A percentile compares a stretch with the other conserved stretches of the same genome.
Evolutionary conservation across 768 basidiomycete species (phyloP).

Genomic region (Gloeophyllum trabeum): DNA sequence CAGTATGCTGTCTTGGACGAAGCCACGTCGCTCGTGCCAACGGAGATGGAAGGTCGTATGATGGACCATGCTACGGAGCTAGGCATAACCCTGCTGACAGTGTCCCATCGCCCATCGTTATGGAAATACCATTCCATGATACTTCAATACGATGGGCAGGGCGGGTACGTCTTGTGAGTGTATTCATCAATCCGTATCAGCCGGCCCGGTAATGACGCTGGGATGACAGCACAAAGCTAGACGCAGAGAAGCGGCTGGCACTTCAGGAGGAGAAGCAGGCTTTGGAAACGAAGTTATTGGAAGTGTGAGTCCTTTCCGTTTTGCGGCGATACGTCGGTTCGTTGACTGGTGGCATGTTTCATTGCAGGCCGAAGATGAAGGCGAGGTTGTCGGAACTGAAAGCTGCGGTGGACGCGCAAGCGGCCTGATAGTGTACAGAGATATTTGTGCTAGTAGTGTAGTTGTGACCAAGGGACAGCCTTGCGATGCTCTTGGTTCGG

Average conservation of each 20-base stretch:
- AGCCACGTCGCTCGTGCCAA: constrained; percentile 88
- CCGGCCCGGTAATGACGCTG: no score
- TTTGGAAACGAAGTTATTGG: constrained; percentile 74
- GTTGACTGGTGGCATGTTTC: constrained; percentile 4
- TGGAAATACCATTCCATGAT: constrained; percentile 91
- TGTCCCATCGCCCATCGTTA: constrained; percentile 88
- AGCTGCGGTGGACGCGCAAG: no score
- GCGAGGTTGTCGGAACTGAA: constrained; percentile 61
- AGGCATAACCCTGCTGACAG: constrained; percentile 87
- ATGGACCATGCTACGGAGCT: constrained; percentile 84
- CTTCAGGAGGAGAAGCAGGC: constrained; percentile 92
- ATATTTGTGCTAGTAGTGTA: no score
- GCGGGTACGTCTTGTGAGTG: constrained; percentile 89
- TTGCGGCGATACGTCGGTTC: background rate
- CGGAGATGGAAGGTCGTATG: constrained; percentile 89
- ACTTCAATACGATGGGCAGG: constrained; percentile 87
- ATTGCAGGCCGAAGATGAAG: constrained; percentile 69
- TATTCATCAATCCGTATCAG: background rate
- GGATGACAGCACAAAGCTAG: constrained; percentile 70
- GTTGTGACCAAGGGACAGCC: no score
- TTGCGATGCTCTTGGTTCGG: no score
- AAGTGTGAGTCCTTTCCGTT: constrained; percentile 50
- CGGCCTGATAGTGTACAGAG: no score
- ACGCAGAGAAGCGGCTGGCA: constrained; percentile 81
- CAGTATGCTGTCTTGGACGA: constrained; percentile 97